Base-by-base conservation (phyloP, 2,329 filamentous ascomycete species). In the Ilyonectria sp. region DNA sequence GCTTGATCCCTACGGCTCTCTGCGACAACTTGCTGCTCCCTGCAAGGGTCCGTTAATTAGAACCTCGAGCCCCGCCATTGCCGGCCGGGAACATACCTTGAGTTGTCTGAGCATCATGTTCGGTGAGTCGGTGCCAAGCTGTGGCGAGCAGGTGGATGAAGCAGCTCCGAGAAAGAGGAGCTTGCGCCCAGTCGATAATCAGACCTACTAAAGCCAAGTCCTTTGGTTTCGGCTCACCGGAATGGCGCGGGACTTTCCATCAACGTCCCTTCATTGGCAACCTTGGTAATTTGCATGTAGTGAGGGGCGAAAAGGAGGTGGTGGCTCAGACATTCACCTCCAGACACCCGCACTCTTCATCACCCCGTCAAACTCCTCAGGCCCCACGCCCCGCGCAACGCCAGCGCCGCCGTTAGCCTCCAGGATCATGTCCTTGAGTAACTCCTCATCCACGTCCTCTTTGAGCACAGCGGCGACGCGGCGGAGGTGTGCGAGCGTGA, bases 381-480 rank as follows among this genome's bases (percentile, higher is more conserved):
- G 85, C 46, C 85, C 89, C 10, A 97, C 95, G 8, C 93, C 94
- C 63, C 85, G 87, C 43, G 85, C 89, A 11, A 93, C 87, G 17
- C 92, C 91, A 4, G 87, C 90, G 1, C 93, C 94, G 3, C 93
- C 93, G 80, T 97, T 98, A 55, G 95, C 96, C 85, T 98, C 95
- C 55, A 94, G 84, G 65, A 99, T 92, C 96, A 99, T 99, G 83
- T 98, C 94, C 82, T 89, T 90, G 77, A 99, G 83, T 77, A 97
- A 82, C 55, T 94, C 91, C 75, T 98, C 96, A 66, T 90, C 89
- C 26, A 97, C 91, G 69, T 91, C 94, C 82, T 97, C 94, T 81
- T 94, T 93, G 75, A 99, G 82, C 74, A 94, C 89, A 73, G 89
- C 90, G 47, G 95, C 94, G 60, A 98, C 91, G 75, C 92, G 87